Conservation (phyloP, 2,329 filamentous ascomycete genomes). For the Daldinia sp. region DNA sequence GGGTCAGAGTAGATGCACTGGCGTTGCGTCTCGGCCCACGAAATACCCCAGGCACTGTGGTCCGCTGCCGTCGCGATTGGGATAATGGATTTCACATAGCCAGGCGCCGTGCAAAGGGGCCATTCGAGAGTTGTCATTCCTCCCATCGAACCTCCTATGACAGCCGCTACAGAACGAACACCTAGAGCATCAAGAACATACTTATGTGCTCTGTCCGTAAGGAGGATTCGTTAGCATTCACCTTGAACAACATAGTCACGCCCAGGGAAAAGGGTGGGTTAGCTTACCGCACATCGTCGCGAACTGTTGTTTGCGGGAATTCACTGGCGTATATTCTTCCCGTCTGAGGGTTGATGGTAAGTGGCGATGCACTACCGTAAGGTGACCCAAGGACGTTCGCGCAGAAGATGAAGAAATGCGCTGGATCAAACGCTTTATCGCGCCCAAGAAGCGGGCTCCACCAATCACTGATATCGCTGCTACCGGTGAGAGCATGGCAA, state of each 20-base stretch:
- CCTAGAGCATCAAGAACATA: conserved; percentile 62
- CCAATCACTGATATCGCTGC: conserved; percentile 64
- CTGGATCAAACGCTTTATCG: conserved; percentile 62
- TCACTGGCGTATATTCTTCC: conserved; percentile 50
- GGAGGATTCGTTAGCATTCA: conserved; percentile 10
- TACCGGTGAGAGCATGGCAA: conserved; percentile 58
- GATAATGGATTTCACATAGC: conserved; percentile 61
- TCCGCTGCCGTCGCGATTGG: conserved; percentile 64
- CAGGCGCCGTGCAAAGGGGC: conserved; percentile 58
- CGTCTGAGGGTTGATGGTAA: conserved; percentile 44
- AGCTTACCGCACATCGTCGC: conserved; percentile 66
- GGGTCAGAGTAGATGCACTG: conserved; percentile 54
- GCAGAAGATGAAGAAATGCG: conserved; percentile 62
- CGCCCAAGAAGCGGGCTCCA: conserved; percentile 63
- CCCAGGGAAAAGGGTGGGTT: neutral
- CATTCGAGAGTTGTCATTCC: conserved; percentile 66
- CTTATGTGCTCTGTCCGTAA: conserved; percentile 55
- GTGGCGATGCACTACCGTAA: conserved; percentile 62
- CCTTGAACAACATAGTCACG: neutral
- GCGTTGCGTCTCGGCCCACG: conserved; percentile 65
- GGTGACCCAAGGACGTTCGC: conserved; percentile 63
- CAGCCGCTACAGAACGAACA: conserved; percentile 61
- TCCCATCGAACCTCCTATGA: conserved; percentile 66
- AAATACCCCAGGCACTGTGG: conserved; percentile 66
- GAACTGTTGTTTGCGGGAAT: conserved; percentile 72